Conservation (phyloP, 257 asterid species). For the Apocynum venetum region DNA sequence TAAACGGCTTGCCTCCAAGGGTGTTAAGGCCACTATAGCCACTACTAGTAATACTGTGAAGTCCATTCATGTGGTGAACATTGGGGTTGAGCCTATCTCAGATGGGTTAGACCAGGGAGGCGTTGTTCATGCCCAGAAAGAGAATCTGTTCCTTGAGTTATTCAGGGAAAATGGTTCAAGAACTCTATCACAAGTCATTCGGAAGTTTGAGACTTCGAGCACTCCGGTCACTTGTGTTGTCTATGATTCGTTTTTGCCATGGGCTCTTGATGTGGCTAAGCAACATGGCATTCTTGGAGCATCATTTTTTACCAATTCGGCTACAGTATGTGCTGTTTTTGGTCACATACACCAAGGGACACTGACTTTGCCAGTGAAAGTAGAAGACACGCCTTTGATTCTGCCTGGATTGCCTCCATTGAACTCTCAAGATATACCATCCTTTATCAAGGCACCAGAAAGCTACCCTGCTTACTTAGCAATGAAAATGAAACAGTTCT, state of each 20-base stretch:
- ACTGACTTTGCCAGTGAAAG: constrained; percentile 41
- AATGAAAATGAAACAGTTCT: constrained; percentile 58
- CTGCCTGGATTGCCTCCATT: constrained; percentile 60
- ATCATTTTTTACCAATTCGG: constrained; percentile 62
- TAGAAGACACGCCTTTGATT: constrained; percentile 26
- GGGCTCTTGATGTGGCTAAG: constrained; percentile 73
- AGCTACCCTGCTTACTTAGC: constrained; percentile 64
- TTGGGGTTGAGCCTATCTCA: constrained; percentile 43
- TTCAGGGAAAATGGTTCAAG: constrained; percentile 2
- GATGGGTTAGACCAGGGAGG: constrained; percentile 54
- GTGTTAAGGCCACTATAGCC: constrained; percentile 59
- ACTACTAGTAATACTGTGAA: constrained; percentile 41
- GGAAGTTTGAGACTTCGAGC: background rate
- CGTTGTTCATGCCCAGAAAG: constrained; percentile 19
- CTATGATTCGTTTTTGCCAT: constrained; percentile 58
- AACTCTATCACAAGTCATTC: constrained; percentile 2
- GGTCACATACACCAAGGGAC: constrained; percentile 39
- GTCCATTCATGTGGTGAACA: constrained; percentile 28
- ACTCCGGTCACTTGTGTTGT: constrained; percentile 29
- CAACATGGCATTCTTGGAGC: constrained; percentile 46
- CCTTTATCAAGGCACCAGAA: constrained; percentile 47
- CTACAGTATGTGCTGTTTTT: constrained; percentile 49
- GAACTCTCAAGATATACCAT: constrained; percentile 45
- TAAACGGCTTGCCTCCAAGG: constrained; percentile 59
- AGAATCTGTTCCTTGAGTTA: constrained; percentile 27